Base-by-base conservation (phyloP, 768 basidiomycete genomes). In the Kwoniella europaea region DNA sequence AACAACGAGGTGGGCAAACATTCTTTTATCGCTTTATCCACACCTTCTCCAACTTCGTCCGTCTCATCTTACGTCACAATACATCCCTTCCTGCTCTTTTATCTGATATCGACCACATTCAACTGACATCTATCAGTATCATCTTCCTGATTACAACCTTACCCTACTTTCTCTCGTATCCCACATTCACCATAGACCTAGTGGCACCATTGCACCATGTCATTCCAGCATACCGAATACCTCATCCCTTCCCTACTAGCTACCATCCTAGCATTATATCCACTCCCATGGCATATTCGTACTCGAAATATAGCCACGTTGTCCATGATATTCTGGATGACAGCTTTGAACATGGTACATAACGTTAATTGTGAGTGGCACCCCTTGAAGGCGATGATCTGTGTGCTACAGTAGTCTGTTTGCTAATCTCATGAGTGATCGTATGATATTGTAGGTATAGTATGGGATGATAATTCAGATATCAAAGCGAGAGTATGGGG, bases 291-390 rank as follows among this genome's bases (percentile, higher is more conserved):
- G 80, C 82, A 83, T 65, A 46, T 83, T 56, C 73, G 80, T n/a
- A 79, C 74, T 29, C 59, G 76, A 9, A 83, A 83, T 62, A 76
- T 81, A 24, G 80, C 79, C 10, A 81, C 79, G 2, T 42, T 81
- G 27, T 67, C 74, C 10, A 83, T 83, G 82, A 74, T 76, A 2
- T 81, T 83, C 67, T 83, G 82, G 82, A 79, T 83, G 77, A 70
- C 76, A 1, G 42, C 69, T 4, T 59, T 79, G 44, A 81, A 81
- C 52, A 13, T 75, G 10, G 57, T 75, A 1, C 80, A 83, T 52
- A 76, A 74, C 27, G 71, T 83, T 35, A 80, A 80, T 59, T 71
- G 82, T 81, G 50, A 78, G 80, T 77, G 16, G 42, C 46, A 50
- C 18, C 27, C 42, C 29, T 56, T 41, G 12, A 9, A 12, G 24